Evolutionary conservation across 352 stramenopile species (phyloP).

Genomic region (Phytopythium litorale): DNA sequence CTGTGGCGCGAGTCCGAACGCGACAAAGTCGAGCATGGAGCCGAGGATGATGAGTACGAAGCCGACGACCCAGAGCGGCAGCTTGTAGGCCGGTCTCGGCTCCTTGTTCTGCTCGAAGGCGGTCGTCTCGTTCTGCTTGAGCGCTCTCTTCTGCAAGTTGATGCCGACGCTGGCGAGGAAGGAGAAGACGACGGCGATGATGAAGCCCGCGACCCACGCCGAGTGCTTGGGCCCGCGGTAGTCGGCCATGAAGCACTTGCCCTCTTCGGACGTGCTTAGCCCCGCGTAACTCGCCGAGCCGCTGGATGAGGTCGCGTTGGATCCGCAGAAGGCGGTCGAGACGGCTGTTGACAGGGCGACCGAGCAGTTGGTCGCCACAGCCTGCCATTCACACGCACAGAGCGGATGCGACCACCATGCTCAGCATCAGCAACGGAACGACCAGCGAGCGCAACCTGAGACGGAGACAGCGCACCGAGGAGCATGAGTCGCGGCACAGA

Average conservation of each 20-base stretch:
- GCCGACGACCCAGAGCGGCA: constrained; percentile 83
- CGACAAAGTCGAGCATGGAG: constrained; percentile 90
- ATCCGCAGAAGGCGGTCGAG: constrained; percentile 2
- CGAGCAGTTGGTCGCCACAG: constrained; percentile 41
- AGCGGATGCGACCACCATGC: neutral
- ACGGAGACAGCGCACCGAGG: neutral
- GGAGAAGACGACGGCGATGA: constrained; percentile 79
- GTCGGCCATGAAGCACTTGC: constrained; percentile 64
- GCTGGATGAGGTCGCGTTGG: neutral
- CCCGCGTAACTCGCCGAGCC: neutral
- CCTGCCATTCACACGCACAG: neutral
- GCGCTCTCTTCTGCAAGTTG: constrained; percentile 81
- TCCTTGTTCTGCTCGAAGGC: constrained; percentile 43
- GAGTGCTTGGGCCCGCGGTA: constrained; percentile 61
- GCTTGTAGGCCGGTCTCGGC: constrained; percentile 54
- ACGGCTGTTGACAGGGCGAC: constrained; percentile 11
- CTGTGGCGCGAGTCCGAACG: constrained; percentile 87
- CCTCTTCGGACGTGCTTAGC: constrained; percentile 21
- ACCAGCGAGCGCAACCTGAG: neutral
- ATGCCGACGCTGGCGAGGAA: constrained; percentile 82
- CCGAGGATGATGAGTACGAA: constrained; percentile 78
- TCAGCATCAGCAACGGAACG: neutral
- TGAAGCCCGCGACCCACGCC: constrained; percentile 78
- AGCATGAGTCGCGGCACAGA: constrained; percentile 52
- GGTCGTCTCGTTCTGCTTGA: constrained; percentile 74